Conservation (phyloP, 2,329 filamentous ascomycete species). For the Monilinia polystroma region DNA sequence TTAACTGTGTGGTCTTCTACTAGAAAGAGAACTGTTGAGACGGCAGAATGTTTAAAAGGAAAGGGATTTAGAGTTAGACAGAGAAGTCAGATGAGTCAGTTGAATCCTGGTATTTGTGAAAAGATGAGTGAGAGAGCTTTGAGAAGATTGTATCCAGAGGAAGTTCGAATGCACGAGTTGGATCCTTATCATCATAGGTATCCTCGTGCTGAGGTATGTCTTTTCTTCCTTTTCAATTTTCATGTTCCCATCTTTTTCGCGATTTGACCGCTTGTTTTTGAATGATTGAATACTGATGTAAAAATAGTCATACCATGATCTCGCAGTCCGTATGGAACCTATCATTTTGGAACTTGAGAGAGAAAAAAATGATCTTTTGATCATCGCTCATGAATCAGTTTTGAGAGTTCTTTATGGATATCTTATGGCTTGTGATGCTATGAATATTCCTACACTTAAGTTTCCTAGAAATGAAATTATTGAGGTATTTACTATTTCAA, state of each 20-base stretch:
- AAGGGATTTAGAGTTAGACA: constrained; percentile 85
- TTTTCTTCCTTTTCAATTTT: too few relatives aligned
- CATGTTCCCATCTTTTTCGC: neutral
- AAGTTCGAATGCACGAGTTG: constrained; percentile 86
- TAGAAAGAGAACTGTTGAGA: constrained; percentile 84
- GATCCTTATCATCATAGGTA: constrained; percentile 98
- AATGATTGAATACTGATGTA: neutral
- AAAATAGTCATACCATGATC: constrained; percentile 86
- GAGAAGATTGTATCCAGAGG: constrained; percentile 78
- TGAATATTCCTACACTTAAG: constrained; percentile 86
- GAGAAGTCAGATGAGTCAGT: constrained; percentile 92
- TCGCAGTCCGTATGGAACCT: constrained; percentile 95
- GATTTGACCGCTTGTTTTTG: neutral
- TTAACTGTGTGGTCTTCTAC: constrained; percentile 96
- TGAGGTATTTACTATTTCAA: constrained; percentile 54
- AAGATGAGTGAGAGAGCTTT: constrained; percentile 85
- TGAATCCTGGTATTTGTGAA: constrained; percentile 95
- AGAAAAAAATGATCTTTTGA: constrained; percentile 95
- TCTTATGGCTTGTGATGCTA: constrained; percentile 95
- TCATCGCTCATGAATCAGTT: constrained; percentile 98
- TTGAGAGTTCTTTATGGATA: constrained; percentile 95
- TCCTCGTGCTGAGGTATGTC: constrained; percentile 79
- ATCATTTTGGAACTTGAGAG: constrained; percentile 97
- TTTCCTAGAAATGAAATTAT: constrained; percentile 98
- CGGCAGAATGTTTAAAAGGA: constrained; percentile 74